phyloP scores from a whole-genome alignment of 2,329 filamentous ascomycete species.

The Beauveria scarabaeidicola region DNA sequence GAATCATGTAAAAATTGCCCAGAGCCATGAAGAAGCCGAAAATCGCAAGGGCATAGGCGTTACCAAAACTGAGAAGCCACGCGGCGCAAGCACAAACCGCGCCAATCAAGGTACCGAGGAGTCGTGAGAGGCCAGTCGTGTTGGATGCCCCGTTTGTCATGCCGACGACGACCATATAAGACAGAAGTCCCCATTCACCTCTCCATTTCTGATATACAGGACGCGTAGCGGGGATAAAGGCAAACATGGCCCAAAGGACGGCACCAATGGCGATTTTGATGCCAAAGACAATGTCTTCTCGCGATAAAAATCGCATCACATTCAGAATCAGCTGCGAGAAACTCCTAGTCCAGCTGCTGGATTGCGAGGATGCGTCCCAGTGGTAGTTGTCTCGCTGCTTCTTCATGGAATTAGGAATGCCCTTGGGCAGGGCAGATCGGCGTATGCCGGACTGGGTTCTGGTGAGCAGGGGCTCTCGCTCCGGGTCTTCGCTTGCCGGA shows the following conservation, averaged over 20 bases:
- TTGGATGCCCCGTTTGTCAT: slow-evolving; percentile 97
- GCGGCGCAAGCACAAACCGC: slow-evolving; percentile 65
- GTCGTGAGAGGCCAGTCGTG: slow-evolving; percentile 79
- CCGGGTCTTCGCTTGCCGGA: slow-evolving; percentile 27
- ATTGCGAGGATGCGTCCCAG: slow-evolving; percentile 46
- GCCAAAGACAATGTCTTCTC: slow-evolving; percentile 63
- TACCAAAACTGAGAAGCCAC: slow-evolving; percentile 70
- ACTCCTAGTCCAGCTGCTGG: slow-evolving; percentile 34
- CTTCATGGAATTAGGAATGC: slow-evolving; percentile 46
- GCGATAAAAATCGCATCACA: slow-evolving; percentile 38
- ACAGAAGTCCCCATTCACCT: slow-evolving; percentile 92
- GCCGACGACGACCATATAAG: slow-evolving; percentile 95
- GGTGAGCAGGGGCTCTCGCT: slow-evolving; percentile 33
- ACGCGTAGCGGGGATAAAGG: slow-evolving; percentile 71
- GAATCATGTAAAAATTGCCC: slow-evolving; percentile 82
- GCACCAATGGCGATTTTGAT: slow-evolving; percentile 91
- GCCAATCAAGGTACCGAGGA: slow-evolving; percentile 78
- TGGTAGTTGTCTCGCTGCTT: slow-evolving; percentile 43
- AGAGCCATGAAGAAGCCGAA: slow-evolving; percentile 75
- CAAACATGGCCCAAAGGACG: slow-evolving; percentile 77
- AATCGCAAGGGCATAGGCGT: slow-evolving; percentile 66
- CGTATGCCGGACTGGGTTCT: slow-evolving; percentile 37
- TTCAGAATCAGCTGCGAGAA: slow-evolving; percentile 38
- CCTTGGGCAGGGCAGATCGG: slow-evolving; percentile 46
- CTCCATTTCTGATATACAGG: slow-evolving; percentile 80